These are phyloP conservation scores for Lachnum nothofagi DNA, from an alignment of 2,329 filamentous ascomycete species.

Conservation along the genomic window DNA sequence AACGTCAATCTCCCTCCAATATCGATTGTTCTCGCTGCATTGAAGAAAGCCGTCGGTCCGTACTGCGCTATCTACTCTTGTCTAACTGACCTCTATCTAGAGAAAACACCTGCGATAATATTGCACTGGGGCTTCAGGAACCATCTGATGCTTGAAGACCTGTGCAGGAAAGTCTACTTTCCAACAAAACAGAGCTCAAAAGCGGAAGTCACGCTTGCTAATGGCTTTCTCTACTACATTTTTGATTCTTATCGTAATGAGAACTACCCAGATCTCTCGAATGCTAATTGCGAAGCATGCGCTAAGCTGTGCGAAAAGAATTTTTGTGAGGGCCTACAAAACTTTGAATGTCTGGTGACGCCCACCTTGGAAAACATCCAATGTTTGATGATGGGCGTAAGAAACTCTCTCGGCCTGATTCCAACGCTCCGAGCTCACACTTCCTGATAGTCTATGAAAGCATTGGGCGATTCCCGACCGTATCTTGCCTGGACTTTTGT, in stretches of 20 bases:
- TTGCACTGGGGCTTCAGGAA: conserved; percentile 13
- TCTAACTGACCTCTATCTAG: conserved; percentile 3
- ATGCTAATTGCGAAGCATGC: conserved; percentile 6
- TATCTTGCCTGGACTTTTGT: conserved; percentile 17
- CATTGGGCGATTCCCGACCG: conserved; percentile 14
- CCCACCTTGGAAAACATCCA: conserved; percentile 12
- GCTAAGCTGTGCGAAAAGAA: conserved; percentile 16
- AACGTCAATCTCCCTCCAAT: conserved; percentile 13
- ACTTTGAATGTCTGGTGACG: conserved; percentile 11
- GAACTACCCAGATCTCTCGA: not conserved
- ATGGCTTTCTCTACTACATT: conserved; percentile 14
- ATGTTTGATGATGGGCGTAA: conserved; percentile 16
- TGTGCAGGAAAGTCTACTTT: conserved; percentile 18
- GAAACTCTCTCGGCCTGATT: not conserved
- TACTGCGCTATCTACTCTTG: not conserved
- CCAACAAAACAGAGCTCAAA: conserved; percentile 12
- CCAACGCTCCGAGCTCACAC: not conserved
- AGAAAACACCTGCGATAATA: conserved; percentile 9
- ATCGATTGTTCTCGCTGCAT: conserved; percentile 5
- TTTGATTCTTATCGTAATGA: conserved; percentile 8
- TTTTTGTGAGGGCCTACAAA: conserved; percentile 12
- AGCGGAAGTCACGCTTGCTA: conserved; percentile 11
- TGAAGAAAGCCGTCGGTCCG: conserved; percentile 8
- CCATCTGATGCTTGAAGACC: conserved; percentile 11
- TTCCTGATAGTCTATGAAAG: conserved; percentile 12